Evolutionary conservation across 2,329 filamentous ascomycete species (phyloP).

Genomic region (Purpureocillium lavendulum): DNA sequence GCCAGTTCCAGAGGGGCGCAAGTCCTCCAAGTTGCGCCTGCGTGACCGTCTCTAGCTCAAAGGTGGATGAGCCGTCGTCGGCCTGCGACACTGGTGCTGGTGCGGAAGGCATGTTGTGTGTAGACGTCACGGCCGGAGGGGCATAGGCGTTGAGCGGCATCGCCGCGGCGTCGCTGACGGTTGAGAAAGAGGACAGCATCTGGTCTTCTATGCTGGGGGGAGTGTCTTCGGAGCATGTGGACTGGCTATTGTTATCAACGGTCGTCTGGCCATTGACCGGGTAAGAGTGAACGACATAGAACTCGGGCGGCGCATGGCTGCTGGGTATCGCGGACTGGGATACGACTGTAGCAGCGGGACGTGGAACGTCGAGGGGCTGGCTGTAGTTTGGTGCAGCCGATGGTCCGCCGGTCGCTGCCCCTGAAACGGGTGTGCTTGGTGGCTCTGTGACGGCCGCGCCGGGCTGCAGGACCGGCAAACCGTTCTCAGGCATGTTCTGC

Average conservation of each 20-base stretch:
- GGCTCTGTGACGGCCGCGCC: neutral
- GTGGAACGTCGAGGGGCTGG: neutral
- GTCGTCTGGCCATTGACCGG: too few relatives aligned
- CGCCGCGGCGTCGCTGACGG: neutral
- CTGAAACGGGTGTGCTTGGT: neutral
- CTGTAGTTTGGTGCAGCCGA: neutral
- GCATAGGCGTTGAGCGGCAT: too few relatives aligned
- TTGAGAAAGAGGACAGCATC: constrained; percentile 2
- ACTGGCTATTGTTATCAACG: neutral
- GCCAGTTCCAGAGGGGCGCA: constrained; percentile 14
- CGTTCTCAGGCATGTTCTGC: neutral
- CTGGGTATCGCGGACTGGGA: too few relatives aligned
- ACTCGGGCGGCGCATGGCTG: too few relatives aligned
- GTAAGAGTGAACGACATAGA: neutral
- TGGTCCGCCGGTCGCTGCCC: too few relatives aligned
- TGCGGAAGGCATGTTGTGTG: neutral
- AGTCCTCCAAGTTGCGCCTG: constrained; percentile 13
- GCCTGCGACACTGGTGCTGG: neutral
- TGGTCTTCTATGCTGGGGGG: constrained; percentile 1
- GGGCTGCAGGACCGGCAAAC: neutral
- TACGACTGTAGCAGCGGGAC: too few relatives aligned
- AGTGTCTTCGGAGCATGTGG: constrained; percentile 1
- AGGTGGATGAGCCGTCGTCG: constrained; percentile 4
- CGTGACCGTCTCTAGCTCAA: constrained; percentile 14
- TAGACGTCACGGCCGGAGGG: neutral